Conservation (phyloP, 495 filamentous ascomycete genomes). For the Aspergillus diversus region DNA sequence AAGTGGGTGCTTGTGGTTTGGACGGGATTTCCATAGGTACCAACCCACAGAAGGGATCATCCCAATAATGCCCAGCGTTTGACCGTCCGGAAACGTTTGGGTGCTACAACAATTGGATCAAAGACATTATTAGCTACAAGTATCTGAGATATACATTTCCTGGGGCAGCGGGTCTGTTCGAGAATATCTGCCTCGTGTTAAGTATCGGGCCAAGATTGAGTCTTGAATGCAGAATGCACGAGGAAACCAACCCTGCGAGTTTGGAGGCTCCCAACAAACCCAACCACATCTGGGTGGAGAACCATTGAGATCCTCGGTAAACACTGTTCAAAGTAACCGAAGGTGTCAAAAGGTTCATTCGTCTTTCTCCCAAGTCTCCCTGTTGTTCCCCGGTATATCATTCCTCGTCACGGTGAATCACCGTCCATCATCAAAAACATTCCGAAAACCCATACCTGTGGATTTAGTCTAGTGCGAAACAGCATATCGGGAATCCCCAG, state of each 20-base stretch:
- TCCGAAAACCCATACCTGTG: background rate
- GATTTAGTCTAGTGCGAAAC: background rate
- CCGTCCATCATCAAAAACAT: background rate
- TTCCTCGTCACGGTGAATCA: background rate
- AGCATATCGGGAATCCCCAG: background rate
- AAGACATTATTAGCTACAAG: background rate
- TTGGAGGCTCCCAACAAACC: background rate
- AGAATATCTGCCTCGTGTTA: background rate
- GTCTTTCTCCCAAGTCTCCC: background rate
- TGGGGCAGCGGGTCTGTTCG: background rate
- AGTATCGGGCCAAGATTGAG: background rate
- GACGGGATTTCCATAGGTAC: background rate
- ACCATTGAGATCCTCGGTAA: constrained; percentile 1
- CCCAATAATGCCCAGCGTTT: background rate
- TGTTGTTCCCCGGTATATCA: background rate
- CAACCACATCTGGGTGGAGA: background rate
- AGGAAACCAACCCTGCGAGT: background rate
- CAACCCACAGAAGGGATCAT: background rate
- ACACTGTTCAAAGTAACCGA: too few relatives aligned
- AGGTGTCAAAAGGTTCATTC: background rate
- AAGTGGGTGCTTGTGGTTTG: too few relatives aligned
- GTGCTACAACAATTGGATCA: background rate
- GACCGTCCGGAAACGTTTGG: too few relatives aligned
- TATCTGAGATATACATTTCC: background rate
- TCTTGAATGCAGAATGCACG: background rate